Percentiles rank a stretch among this genome's conserved stretches.
phyloP scores from a whole-genome alignment of 1,139 yeast genomes.

The Diutina pseudorugosa region DNA sequence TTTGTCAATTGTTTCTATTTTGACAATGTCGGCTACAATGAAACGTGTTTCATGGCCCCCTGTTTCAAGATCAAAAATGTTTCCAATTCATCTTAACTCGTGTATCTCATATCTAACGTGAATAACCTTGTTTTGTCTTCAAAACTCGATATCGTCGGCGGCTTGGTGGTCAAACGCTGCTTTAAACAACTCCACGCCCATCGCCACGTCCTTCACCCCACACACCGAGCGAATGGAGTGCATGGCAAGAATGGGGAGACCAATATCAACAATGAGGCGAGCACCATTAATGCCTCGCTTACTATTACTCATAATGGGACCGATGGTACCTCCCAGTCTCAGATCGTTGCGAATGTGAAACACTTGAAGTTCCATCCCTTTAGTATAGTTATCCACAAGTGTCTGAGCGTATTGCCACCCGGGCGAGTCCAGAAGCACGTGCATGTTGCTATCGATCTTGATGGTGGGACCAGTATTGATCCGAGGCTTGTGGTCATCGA shows the following conservation, averaged over 20 bases:
- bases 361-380: slow-evolving; percentile 17
- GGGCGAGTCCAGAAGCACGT: slow-evolving; percentile 30
- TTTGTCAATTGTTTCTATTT: too few species aligned
- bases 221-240: slow-evolving; percentile 32
- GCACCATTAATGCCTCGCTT: slow-evolving; percentile 26
- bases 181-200: slow-evolving; percentile 26
- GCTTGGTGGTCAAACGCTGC: slow-evolving; percentile 20
- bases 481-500: slow-evolving; percentile 26
- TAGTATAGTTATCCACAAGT: slow-evolving; percentile 17
- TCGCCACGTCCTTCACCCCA: slow-evolving; percentile 32
- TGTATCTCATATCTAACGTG: too few species aligned
- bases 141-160: background rate
- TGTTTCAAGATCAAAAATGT: background rate
- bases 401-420: slow-evolving; percentile 22
- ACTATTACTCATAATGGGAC: slow-evolving; percentile 20
- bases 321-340: slow-evolving; percentile 35
- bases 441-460: slow-evolving; percentile 29
- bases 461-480: slow-evolving; percentile 31
- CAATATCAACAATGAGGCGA: slow-evolving; percentile 24
- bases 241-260: slow-evolving; percentile 34
- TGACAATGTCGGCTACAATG: too few species aligned
- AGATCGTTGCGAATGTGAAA: slow-evolving; percentile 34
- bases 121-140: too few species aligned
- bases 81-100: too few species aligned
- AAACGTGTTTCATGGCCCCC: background rate